Conservation (phyloP, 2,329 filamentous ascomycete species). For the Pseudopyrenochaeta lycopersici region DNA sequence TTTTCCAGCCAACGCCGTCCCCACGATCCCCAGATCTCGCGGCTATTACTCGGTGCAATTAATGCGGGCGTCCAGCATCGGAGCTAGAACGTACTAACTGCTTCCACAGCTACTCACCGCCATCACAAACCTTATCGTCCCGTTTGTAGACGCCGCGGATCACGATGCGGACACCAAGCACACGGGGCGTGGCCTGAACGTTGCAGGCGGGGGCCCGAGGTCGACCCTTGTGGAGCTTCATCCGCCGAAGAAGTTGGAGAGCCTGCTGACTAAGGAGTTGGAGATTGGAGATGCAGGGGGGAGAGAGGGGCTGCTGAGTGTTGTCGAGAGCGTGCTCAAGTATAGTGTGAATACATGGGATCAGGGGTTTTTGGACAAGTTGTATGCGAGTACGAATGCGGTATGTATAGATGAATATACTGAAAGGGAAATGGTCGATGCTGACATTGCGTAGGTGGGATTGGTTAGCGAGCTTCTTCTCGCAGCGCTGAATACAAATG, state of each 20-base stretch:
- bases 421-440: not conserved
- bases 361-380: slow-evolving; percentile 94
- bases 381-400: slow-evolving; percentile 90
- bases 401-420: slow-evolving; percentile 32
- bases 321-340: slow-evolving; percentile 74
- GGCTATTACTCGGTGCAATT: too few species aligned
- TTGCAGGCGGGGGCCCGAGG: slow-evolving; percentile 68
- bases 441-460: slow-evolving; percentile 66
- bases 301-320: slow-evolving; percentile 52
- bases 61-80: too few species aligned
- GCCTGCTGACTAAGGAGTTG: slow-evolving; percentile 47
- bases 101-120: slow-evolving; percentile 46
- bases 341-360: slow-evolving; percentile 99
- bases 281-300: slow-evolving; percentile 50
- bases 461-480: slow-evolving; percentile 86
- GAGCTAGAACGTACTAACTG: not conserved
- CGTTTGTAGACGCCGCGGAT: slow-evolving; percentile 76
- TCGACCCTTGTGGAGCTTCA: slow-evolving; percentile 56
- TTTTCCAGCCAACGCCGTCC: too few species aligned
- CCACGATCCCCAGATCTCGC: too few species aligned
- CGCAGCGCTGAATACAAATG: slow-evolving; percentile 88
- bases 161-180: slow-evolving; percentile 65
- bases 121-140: slow-evolving; percentile 73
- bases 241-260: slow-evolving; percentile 53
- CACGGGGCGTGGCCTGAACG: slow-evolving; percentile 64